Evolutionary conservation across 306 rosid species (phyloP), one percentile per base, ranked within the genome.

Genomic region (Fragaria vesca): DNA sequence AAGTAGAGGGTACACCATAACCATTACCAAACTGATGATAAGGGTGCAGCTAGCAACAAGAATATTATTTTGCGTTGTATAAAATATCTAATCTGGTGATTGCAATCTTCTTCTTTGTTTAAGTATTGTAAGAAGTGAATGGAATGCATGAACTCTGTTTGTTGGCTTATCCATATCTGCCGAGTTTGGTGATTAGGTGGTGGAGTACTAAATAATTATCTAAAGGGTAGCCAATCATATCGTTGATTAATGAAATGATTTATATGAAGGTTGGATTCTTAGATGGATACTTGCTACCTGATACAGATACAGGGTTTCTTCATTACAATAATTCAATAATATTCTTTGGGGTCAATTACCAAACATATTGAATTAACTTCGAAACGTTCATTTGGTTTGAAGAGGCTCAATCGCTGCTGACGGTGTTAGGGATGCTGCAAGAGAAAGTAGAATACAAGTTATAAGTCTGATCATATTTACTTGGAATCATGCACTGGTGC

Each of bases 101-200:
- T 75, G 70, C 32, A 62, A 34, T 63, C 30, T 47, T 50, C 55
- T 50, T 48, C 52, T 63, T 26, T 79, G 32, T 50, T 58, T 11
- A 10, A 42, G 78, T 54, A 67, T 79, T 82, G 28, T 17, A 30
- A 36, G 26, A 17, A 36, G 15, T 34, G 71, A 78, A 76, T 77
- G 48, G 74, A 74, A 73, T 82, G 74, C 70, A 66, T 72, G 86
- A 79, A 79, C 81, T 81, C 78, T 74, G 71, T 79, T 75, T 30
- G 71, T 75, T 75, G 36, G 78, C 42, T 75, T 62, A 61, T 75
- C 78, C 78, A 30, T 45, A 62, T 62, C 36, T 62, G 48, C 16
- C 4, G 51, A 75, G 71, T 17, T 75, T 20, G 61, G 71, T 60
- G 58, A 43, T 45, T 60, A 6, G 78, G 78, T 74, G 69, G 58